Percentiles rank a stretch among this genome's conserved stretches.
Evolutionary conservation across 2,329 filamentous ascomycete species (phyloP).

Genomic region (Elsinoe arachidis): DNA sequence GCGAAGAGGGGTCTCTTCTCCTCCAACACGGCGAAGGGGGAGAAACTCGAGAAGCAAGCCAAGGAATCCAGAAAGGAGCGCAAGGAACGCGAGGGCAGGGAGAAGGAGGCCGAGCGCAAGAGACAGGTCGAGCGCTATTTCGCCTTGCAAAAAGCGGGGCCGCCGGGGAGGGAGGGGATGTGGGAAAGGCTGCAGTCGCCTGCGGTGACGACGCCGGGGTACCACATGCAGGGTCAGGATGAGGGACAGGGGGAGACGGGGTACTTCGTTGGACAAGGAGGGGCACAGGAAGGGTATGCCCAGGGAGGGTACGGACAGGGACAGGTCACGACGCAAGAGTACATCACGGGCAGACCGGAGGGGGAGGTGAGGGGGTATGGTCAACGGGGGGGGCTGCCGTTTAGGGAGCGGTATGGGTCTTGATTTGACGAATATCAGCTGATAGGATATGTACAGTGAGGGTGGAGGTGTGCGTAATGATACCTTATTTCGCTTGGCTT

Average conservation of each 20-base stretch:
- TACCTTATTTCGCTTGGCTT: neutral
- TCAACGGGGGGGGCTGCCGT: constrained; percentile 21
- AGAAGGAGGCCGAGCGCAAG: neutral
- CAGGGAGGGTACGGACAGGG: neutral
- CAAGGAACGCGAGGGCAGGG: neutral
- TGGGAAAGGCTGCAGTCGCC: constrained; percentile 48
- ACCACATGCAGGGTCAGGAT: constrained; percentile 26
- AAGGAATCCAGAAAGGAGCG: neutral
- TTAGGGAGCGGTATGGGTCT: constrained; percentile 23
- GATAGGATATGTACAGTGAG: neutral
- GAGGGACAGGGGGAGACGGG: constrained; percentile 58
- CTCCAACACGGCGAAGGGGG: neutral
- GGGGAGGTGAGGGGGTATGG: constrained; percentile 12
- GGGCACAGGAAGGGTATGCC: constrained; percentile 27
- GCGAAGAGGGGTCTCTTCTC: neutral
- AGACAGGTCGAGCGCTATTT: constrained; percentile 17
- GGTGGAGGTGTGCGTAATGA: neutral
- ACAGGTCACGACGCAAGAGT: too few species aligned
- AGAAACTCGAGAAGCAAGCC: neutral
- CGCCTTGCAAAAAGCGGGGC: constrained; percentile 25
- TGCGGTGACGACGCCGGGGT: constrained; percentile 19
- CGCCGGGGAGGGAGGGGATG: constrained; percentile 33
- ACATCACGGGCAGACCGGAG: neutral
- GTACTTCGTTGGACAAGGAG: constrained; percentile 52
- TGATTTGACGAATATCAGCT: neutral